These are phyloP conservation scores for Globisporangium solare DNA, from an alignment of 352 stramenopile genomes.

Conservation along the genomic window DNA sequence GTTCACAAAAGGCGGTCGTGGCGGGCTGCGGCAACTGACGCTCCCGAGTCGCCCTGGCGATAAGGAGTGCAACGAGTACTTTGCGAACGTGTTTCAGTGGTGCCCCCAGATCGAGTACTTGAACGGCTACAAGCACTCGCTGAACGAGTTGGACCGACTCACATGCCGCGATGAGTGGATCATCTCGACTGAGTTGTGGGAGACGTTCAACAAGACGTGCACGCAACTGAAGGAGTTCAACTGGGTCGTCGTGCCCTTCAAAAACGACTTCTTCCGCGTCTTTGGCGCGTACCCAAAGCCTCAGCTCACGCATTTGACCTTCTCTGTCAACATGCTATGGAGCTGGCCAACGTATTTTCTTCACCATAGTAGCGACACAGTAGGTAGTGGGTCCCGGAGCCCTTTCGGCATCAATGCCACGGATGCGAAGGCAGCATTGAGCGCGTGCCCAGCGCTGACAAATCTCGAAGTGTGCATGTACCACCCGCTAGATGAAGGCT, in stretches of 20 bases:
- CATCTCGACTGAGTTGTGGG: conserved; percentile 27
- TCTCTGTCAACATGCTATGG: conserved; percentile 41
- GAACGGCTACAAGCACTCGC: conserved; percentile 24
- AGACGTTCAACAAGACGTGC: conserved; percentile 30
- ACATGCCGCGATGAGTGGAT: conserved; percentile 34
- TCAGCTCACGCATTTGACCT: conserved; percentile 22
- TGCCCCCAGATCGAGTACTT: conserved; percentile 31
- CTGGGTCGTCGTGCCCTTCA: conserved; percentile 33
- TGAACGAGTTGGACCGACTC: conserved; percentile 29
- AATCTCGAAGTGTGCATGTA: conserved; percentile 35
- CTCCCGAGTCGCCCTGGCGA: conserved; percentile 22
- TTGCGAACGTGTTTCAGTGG: conserved; percentile 28
- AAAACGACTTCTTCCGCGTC: conserved; percentile 34
- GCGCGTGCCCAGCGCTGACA: conserved; percentile 30
- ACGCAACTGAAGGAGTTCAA: conserved; percentile 32
- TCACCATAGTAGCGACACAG: background rate
- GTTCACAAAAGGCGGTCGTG: conserved; percentile 23
- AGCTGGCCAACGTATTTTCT: conserved; percentile 31
- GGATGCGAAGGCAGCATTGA: conserved; percentile 22
- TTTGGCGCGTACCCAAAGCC: conserved; percentile 37
- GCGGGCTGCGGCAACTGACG: conserved; percentile 31
- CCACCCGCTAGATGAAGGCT: conserved; percentile 24
- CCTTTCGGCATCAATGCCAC: conserved; percentile 23
- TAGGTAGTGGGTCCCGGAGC: background rate
- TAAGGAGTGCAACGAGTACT: conserved; percentile 21